Percentiles rank a stretch among this genome's conserved stretches.
Evolutionary conservation across 495 filamentous ascomycete species (phyloP).

Genomic region (Astrothelium subdiscretum): DNA sequence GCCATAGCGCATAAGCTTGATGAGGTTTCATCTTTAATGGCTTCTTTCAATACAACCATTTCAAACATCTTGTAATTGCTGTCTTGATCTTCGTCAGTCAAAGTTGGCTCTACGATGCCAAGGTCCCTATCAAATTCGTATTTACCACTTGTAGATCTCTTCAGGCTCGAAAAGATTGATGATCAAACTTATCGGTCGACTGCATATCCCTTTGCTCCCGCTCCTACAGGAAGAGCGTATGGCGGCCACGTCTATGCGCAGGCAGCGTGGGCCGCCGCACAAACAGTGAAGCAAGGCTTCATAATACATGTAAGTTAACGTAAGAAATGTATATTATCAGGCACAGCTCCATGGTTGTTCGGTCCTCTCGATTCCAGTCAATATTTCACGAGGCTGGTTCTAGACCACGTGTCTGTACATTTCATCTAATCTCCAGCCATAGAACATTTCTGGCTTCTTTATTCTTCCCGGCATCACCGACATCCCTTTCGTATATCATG

Average conservation of each 20-base stretch:
- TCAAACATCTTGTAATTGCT: too few species aligned
- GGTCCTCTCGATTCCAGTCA: too few species aligned
- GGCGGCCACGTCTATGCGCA: constrained; percentile 63
- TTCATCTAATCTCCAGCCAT: background rate
- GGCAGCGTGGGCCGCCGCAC: constrained; percentile 47
- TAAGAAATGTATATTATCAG: too few species aligned
- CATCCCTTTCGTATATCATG: constrained; percentile 49
- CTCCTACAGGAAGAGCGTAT: constrained; percentile 19
- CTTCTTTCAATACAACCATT: too few species aligned
- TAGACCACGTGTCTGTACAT: background rate
- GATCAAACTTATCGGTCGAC: constrained; percentile 21
- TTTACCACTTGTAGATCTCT: constrained; percentile 21
- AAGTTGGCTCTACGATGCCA: too few species aligned
- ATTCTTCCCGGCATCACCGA: constrained; percentile 41
- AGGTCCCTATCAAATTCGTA: background rate
- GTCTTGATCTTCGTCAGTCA: too few species aligned
- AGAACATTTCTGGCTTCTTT: constrained; percentile 61
- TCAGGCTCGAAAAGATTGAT: constrained; percentile 21
- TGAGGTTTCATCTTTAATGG: too few species aligned
- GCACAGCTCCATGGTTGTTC: too few species aligned
- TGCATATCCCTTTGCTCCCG: constrained; percentile 18
- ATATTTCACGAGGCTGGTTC: background rate
- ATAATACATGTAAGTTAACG: constrained; percentile 46
- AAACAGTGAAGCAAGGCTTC: constrained; percentile 40
- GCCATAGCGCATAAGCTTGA: too few species aligned